Percentiles rank a stretch among this genome's conserved stretches.
Conservation (phyloP, 768 basidiomycete genomes). For the Tulasnella sp. region DNA sequence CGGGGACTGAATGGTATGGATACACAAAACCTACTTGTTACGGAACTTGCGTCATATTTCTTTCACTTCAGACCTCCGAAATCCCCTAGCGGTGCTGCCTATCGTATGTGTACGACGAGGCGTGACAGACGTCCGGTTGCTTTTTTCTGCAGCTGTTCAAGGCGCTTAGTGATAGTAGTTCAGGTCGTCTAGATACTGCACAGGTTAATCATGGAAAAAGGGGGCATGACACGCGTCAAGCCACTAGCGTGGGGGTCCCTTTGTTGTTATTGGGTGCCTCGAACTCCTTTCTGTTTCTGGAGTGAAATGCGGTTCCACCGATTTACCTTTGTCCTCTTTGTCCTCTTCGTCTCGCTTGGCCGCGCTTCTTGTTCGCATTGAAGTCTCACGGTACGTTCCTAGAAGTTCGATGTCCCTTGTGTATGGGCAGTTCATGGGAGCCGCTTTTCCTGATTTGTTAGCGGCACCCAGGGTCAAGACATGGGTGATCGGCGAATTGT, state of each 20-base stretch:
- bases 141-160: background rate
- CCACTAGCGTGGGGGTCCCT: background rate
- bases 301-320: background rate
- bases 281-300: background rate
- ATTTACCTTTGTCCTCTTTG: background rate
- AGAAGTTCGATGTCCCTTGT: background rate
- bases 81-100: background rate
- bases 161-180: background rate
- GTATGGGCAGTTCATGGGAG: background rate
- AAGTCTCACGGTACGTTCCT: background rate
- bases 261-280: background rate
- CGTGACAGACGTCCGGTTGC: background rate
- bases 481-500: background rate
- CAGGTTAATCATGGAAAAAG: background rate
- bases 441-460: background rate
- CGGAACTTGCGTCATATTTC: background rate
- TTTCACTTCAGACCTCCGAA: background rate
- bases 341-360: background rate
- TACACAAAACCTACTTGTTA: background rate
- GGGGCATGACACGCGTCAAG: background rate
- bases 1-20: background rate
- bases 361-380: background rate
- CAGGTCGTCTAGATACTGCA: background rate
- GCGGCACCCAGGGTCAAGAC: background rate
- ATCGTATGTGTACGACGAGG: background rate